phyloP scores from a whole-genome alignment of 495 filamentous ascomycete genomes.

The Penicillium canariense region DNA sequence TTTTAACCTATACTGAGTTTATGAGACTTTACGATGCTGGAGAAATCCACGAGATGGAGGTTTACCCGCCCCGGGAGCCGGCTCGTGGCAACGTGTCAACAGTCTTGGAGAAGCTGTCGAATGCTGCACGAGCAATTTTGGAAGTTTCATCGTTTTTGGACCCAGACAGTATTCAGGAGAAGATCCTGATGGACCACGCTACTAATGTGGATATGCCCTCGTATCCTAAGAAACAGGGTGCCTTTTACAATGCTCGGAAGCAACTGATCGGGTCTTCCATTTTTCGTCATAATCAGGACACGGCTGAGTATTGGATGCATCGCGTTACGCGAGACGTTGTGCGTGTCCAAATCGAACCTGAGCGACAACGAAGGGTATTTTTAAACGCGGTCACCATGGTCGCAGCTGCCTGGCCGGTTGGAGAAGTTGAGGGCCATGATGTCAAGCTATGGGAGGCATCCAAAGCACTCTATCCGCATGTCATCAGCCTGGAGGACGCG shows the following conservation, averaged over 20 bases:
- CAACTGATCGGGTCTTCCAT: neutral
- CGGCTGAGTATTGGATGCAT: neutral
- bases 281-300: neutral
- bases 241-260: neutral
- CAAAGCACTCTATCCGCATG: neutral
- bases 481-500: neutral
- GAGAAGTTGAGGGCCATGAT: neutral
- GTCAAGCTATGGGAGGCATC: neutral
- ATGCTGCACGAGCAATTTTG: neutral
- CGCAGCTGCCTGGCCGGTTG: neutral
- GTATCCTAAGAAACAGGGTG: too few relatives aligned
- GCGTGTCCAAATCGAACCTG: neutral
- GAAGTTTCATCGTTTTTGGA: neutral
- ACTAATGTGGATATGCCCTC: neutral
- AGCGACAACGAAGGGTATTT: neutral
- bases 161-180: neutral
- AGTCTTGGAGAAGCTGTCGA: neutral
- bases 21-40: slow-evolving; percentile 2
- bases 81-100: neutral
- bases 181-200: neutral
- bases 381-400: neutral
- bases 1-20: neutral
- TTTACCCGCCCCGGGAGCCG: neutral
- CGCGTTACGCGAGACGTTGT: neutral
- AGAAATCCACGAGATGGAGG: neutral